Base-by-base conservation (phyloP, 306 rosid species). In the Vicia faba region DNA sequence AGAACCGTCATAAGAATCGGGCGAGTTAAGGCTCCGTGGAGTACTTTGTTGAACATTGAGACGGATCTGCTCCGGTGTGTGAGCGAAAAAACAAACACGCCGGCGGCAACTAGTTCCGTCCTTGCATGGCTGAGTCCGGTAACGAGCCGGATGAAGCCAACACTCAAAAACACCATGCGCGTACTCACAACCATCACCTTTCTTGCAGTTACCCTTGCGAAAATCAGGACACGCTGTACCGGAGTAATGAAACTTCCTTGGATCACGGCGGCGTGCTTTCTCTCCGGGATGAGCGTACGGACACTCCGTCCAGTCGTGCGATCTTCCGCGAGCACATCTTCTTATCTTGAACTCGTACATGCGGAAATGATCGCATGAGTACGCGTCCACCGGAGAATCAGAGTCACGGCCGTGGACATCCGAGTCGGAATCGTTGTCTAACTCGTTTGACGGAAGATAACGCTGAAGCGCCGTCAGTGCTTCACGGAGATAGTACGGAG, bases 251-350 rank as follows among this genome's bases (percentile, higher is more conserved):
- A 50, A 95, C 82, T 86, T 88, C 54, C 97, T 80, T 25, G 97
- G 96, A 54, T 95, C 99, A 3, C 97, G 75, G 14, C 99, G 88
- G 62, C 97, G 95, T n/a, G 99, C 99, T 76, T 95, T 95, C 81
- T 95, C 99, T 6, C 99, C 99, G 1, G 97, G 99, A 62, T 95
- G 99, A 1, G 97, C 99, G 70, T 85, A 95, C 8, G 99, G 99
- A 61, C 99, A 95, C 86, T 95, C 97, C 1, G 99, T 95, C 99
- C 99, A 95, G 86, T 95, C 99, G 38, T 95, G 99, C 0, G 99
- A 95, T 61, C 96, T 76, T 0, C 97, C 99, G n/a, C 97, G 87
- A 0, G 96, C 87, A 68, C 99, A 95, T 33, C 88, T 71, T 33
- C 96, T 11, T 3, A 95, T 89, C 75, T 95, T 95, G 79, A 95